Percentiles rank a stretch among this genome's conserved stretches.
Conservation (phyloP, 2,329 filamentous ascomycete species). For the Penicillium nordicum region DNA sequence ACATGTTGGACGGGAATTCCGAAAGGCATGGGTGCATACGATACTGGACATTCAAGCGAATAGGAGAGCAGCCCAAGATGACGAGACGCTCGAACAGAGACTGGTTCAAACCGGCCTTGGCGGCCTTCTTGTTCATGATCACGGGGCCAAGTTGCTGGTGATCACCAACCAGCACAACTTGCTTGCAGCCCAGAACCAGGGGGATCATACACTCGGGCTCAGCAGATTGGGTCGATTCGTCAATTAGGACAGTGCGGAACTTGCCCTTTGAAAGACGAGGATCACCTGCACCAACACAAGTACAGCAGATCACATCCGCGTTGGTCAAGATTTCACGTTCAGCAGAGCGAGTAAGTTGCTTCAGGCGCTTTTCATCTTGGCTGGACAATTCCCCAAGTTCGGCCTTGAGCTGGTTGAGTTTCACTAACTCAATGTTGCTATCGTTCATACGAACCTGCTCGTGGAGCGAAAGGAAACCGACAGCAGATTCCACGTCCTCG, state of each 20-base stretch:
- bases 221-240: slow-evolving; percentile 96
- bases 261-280: slow-evolving; percentile 95
- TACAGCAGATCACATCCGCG: slow-evolving; percentile 97
- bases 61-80: slow-evolving; percentile 83
- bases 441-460: slow-evolving; percentile 98
- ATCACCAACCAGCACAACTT: slow-evolving; percentile 96
- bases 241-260: slow-evolving; percentile 95
- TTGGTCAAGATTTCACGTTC: slow-evolving; percentile 94
- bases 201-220: slow-evolving; percentile 99
- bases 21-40: slow-evolving; percentile 98
- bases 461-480: slow-evolving; percentile 90
- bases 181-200: slow-evolving; percentile 93
- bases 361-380: slow-evolving; percentile 97
- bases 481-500: slow-evolving; percentile 97
- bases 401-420: slow-evolving; percentile 87
- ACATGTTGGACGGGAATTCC: slow-evolving; percentile 98
- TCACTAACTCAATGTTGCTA: slow-evolving; percentile 87
- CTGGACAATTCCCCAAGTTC: slow-evolving; percentile 89
- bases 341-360: slow-evolving; percentile 86
- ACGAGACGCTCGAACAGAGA: slow-evolving; percentile 97
- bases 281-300: slow-evolving; percentile 94
- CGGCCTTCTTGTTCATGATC: slow-evolving; percentile 99
- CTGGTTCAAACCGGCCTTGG: slow-evolving; percentile 94
- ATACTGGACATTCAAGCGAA: slow-evolving; percentile 94
- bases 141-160: slow-evolving; percentile 97